A percentile compares a stretch with the other conserved stretches of the same genome.
Evolutionary conservation across 2,329 filamentous ascomycete species (phyloP).

Genomic region (Blastomyces emzantsi): DNA sequence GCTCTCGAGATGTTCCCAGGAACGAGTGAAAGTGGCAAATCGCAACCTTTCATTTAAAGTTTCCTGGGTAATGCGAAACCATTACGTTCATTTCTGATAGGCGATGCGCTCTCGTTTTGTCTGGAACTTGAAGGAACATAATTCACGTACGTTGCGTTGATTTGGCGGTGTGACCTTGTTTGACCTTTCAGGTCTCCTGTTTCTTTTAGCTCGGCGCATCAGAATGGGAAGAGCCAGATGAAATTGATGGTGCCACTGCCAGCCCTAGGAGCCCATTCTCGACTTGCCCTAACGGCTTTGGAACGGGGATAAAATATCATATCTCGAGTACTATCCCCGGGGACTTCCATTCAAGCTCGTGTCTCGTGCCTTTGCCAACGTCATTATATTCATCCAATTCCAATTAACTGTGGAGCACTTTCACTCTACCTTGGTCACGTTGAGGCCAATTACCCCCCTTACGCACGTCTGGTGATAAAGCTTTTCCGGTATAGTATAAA

Average conservation of each 20-base stretch:
- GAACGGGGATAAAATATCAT: not conserved
- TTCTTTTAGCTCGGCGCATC: not conserved
- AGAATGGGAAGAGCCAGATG: not conserved
- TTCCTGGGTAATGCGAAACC: constrained; percentile 1
- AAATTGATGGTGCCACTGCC: not conserved
- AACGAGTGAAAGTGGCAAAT: not conserved
- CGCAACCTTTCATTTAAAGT: not conserved
- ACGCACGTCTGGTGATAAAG: not conserved
- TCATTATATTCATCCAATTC: not conserved
- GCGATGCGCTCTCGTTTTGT: not conserved
- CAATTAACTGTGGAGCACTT: constrained; percentile 1
- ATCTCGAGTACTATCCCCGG: not conserved
- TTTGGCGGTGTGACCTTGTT: constrained; percentile 8
- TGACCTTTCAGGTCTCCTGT: not conserved
- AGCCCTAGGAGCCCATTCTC: not conserved
- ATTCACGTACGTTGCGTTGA: not conserved
- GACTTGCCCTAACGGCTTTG: not conserved
- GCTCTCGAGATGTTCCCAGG: not conserved
- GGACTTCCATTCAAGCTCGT: not conserved
- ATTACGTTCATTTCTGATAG: not conserved
- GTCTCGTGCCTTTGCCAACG: not conserved
- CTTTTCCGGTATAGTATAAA: not conserved
- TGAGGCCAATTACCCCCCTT: not conserved
- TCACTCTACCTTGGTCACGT: not conserved
- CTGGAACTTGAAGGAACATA: not conserved